Evolutionary conservation across 1,284 basidiomycete genomes (phyloP), one percentile per base, ranked within the genome.

Genomic region (Ceraceosorus guamensis): DNA sequence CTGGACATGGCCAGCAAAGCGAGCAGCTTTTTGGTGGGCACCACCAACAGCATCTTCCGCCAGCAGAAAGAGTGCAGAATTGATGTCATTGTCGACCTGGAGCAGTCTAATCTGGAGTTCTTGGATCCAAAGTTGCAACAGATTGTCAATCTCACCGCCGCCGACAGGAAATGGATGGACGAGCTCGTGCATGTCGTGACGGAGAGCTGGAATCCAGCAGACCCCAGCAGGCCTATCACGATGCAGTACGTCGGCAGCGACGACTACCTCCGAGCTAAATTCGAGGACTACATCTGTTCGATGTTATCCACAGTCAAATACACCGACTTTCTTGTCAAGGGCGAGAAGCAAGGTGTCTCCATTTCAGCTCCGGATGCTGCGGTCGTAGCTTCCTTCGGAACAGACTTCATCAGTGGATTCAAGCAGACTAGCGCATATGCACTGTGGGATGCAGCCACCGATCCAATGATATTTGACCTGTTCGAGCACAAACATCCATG

Each of bases 151-250:
- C 79, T 98, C 58, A 97, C 93, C 0, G 80, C 93, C 0, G 89
- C 91, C 0, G 95, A 98, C 77, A 81, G 93, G 57, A 95, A 91
- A 76, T 99, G 95, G 93, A 92, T 98, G 82, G 85, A 86, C 70
- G 84, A 85, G 47, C 48, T 76, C 24, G 66, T 73, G 37, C 50
- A 60, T 5, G 57, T 68, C 0, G 70, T 76, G 8, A 52, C 60
- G 4, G 64, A 68, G n/a, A 75, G 69, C 1, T 76, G 73, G 71
- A 74, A 75, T 32, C 61, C 67, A 4, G 58, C 53, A 8, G 70
- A 75, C 48, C 73, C 73, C 8, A 63, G 63, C 7, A 66, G 73
- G 13, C 73, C 73, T 0, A 63, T 61, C 4, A 61, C 64, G 49
- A 74, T 76, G 72, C 68, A 68, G 45, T 76, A 65, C 58, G 60